phyloP scores from a whole-genome alignment of 345 rosid genomes.

The Erucastrum elatum region DNA sequence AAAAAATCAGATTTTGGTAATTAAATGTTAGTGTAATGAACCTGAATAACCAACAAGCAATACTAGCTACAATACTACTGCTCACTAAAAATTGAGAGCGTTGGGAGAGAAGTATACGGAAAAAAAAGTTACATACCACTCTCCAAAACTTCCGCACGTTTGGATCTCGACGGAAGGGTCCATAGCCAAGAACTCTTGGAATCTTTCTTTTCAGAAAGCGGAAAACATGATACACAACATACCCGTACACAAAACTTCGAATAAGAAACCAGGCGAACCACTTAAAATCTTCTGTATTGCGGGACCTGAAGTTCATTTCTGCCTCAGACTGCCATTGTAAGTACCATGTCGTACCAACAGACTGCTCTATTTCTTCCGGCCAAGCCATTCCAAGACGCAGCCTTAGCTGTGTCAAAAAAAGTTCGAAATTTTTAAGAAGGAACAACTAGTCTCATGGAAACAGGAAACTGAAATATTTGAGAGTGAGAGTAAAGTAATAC shows the following conservation, averaged over 20 bases:
- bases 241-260: conserved; percentile 62
- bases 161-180: conserved; percentile 76
- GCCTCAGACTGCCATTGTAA: conserved; percentile 82
- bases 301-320: conserved; percentile 63
- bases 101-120: conserved; percentile 14
- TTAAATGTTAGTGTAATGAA: conserved; percentile 12
- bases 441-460: not conserved
- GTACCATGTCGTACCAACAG: conserved; percentile 84
- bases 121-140: conserved; percentile 59
- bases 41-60: conserved; percentile 22
- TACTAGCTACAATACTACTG: conserved; percentile 19
- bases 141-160: conserved; percentile 66
- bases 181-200: conserved; percentile 75
- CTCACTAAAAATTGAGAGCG: conserved; percentile 7
- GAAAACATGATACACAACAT: conserved; percentile 59
- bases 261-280: conserved; percentile 76
- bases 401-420: conserved; percentile 54
- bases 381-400: conserved; percentile 82
- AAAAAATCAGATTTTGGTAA: conserved; percentile 1
- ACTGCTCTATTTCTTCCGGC: conserved; percentile 81
- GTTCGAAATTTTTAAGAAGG: not conserved
- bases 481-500: conserved; percentile 45
- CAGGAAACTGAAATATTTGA: not conserved
- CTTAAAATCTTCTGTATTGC: conserved; percentile 51
- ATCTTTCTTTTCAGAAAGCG: conserved; percentile 68